Percentiles rank a stretch among this genome's conserved stretches.
These are phyloP conservation scores for Apiotrichum laibachii DNA, from an alignment of 1,284 basidiomycete species.

Conservation along the genomic window DNA sequence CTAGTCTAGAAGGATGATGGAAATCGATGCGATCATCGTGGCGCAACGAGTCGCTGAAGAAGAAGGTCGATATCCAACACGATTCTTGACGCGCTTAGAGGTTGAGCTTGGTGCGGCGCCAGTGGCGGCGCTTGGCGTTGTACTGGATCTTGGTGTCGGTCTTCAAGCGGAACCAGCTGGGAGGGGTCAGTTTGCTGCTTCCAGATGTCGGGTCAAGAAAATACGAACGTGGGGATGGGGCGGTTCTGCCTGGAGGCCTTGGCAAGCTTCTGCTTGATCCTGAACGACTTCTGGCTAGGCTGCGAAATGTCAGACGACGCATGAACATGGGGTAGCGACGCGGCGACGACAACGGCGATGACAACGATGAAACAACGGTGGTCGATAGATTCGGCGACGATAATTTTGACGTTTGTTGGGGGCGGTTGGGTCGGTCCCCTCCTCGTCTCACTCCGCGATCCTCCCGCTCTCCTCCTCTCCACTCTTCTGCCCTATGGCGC, in stretches of 20 bases:
- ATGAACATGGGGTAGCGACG: not conserved
- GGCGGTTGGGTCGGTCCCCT: too few relatives aligned
- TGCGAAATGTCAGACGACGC: not conserved
- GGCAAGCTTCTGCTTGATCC: conserved; percentile 79
- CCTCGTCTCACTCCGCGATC: too few relatives aligned
- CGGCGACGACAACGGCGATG: not conserved
- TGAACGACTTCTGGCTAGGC: conserved; percentile 98
- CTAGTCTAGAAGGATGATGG: not conserved
- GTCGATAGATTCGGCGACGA: not conserved
- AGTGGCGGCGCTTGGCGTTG: conserved; percentile 91
- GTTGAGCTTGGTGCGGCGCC: conserved; percentile 92
- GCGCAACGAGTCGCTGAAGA: not conserved
- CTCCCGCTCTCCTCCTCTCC: too few relatives aligned
- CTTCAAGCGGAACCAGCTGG: conserved; percentile 98
- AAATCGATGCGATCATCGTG: not conserved
- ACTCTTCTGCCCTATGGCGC: too few relatives aligned
- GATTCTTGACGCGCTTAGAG: conserved; percentile 58
- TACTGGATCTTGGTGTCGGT: conserved; percentile 72
- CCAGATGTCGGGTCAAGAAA: too few relatives aligned
- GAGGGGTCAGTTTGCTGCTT: conserved; percentile 39
- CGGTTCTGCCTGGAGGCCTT: conserved; percentile 96
- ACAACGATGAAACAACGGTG: not conserved
- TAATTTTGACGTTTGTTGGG: not conserved
- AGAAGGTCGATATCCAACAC: not conserved
- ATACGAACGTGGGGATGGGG: conserved; percentile 59